Conservation (phyloP, 441 rosid genomes). For the Mallotus repandus region DNA sequence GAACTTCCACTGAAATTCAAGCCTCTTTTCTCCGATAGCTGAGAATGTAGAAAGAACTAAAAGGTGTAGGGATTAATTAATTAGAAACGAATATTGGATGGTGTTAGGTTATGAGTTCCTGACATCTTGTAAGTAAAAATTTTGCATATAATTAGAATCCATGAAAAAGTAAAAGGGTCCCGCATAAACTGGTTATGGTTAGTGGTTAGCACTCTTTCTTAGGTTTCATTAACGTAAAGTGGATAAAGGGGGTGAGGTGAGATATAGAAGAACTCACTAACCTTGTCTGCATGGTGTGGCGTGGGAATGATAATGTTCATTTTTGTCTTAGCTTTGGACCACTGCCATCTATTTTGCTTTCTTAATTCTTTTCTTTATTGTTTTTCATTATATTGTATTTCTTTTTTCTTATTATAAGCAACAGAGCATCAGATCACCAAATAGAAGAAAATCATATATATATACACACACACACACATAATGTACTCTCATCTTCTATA, state of each 20-base stretch:
- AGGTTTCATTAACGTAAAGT: conserved; percentile 6
- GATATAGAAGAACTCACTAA: conserved; percentile 20
- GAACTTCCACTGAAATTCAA: too few relatives aligned
- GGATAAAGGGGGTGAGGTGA: not conserved
- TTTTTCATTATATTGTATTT: not conserved
- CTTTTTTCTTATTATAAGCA: not conserved
- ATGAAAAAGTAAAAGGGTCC: not conserved
- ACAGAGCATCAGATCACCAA: not conserved
- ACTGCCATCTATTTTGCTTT: conserved; percentile 25
- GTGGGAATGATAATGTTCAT: conserved; percentile 48
- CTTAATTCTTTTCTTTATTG: not conserved
- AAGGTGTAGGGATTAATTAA: too few relatives aligned
- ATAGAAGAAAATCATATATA: not conserved
- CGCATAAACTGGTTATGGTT: not conserved
- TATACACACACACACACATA: not conserved
- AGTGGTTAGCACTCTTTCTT: not conserved
- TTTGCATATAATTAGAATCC: not conserved
- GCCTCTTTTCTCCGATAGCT: too few relatives aligned
- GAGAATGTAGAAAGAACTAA: too few relatives aligned
- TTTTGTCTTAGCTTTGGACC: conserved; percentile 43
- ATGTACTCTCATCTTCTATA: too few relatives aligned
- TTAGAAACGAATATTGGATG: too few relatives aligned
- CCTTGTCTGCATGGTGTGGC: conserved; percentile 43
- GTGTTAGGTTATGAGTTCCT: too few relatives aligned
- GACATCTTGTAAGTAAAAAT: too few relatives aligned